Evolutionary conservation across 1,284 basidiomycete species (phyloP).

Genomic region (Cutaneotrichosporon daszewskae): DNA sequence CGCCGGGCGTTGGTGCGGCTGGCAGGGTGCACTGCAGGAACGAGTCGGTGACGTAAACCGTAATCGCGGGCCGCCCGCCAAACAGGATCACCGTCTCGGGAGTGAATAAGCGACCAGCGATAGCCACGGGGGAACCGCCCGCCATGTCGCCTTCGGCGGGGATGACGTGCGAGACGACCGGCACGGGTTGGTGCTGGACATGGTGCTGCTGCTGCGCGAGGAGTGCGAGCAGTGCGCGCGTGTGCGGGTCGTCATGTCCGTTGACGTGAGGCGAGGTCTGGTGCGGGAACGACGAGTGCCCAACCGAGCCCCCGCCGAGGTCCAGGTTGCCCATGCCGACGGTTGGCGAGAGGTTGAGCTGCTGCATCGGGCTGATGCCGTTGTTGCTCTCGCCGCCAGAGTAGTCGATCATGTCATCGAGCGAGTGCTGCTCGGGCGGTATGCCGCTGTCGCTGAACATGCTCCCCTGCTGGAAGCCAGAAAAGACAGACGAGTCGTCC

Average conservation of each 20-base stretch:
- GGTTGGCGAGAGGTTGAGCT: slow-evolving; percentile 16
- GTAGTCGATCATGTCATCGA: slow-evolving; percentile 40
- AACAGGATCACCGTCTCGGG: slow-evolving; percentile 66
- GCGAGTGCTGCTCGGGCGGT: slow-evolving; percentile 25
- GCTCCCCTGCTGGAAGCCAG: slow-evolving; percentile 19
- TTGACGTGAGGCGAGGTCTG: slow-evolving; percentile 4
- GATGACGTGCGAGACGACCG: slow-evolving; percentile 59
- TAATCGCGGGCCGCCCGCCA: slow-evolving; percentile 75
- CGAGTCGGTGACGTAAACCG: slow-evolving; percentile 86
- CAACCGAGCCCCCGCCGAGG: slow-evolving; percentile 10
- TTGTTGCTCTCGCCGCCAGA: slow-evolving; percentile 32
- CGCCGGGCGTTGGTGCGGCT: slow-evolving; percentile 71
- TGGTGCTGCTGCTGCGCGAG: slow-evolving; percentile 7
- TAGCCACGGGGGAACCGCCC: slow-evolving; percentile 91
- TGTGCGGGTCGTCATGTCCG: slow-evolving; percentile 16
- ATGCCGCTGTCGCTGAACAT: slow-evolving; percentile 37
- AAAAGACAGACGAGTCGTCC: slow-evolving; percentile 34
- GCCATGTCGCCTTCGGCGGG: slow-evolving; percentile 85
- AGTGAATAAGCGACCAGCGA: slow-evolving; percentile 81
- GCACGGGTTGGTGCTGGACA: slow-evolving; percentile 19
- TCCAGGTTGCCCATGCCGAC: slow-evolving; percentile 15
- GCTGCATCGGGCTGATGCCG: slow-evolving; percentile 17
- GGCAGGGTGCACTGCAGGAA: slow-evolving; percentile 90
- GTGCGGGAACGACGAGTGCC: not conserved
- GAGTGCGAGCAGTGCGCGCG: slow-evolving; percentile 14